Evolutionary conservation across 257 asterid genomes (phyloP), one percentile per base, ranked within the genome.

Genomic region (Mitragyna speciosa): DNA sequence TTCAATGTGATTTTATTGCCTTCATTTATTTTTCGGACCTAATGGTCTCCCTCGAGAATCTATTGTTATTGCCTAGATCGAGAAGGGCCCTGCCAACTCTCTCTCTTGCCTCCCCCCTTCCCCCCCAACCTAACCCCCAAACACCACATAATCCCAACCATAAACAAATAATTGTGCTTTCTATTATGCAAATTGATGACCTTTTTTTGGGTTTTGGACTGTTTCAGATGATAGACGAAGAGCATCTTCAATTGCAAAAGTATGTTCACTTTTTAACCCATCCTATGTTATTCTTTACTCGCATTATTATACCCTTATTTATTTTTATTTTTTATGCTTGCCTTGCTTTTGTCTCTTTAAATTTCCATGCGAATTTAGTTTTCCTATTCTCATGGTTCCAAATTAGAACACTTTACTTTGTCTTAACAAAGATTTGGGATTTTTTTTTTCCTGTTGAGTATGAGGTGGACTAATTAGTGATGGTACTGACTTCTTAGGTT

Each of bases 31-130:
- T n/a, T n/a, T 95, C 90, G 99, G 97, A 72, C 94, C 98, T 43
- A 98, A 93, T 83, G 98, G 99, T 49, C 75, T 94, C 66, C 91
- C 90, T 41, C 89, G 91, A 19, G 97, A 96, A 81, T 81, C 89
- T 79, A 94, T 97, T 10, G 89, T 83, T 81, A 96, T 96, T 80
- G 93, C 98, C 76, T 93, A 96, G 88, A 87, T 98, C 61, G 97
- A 94, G 72, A 88, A 84, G 96, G 98, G 90, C 26, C 39, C 61
- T 4, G 7, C 36, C 39, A 11, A n/a, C 30, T 24, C 14, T 39
- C 24, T 30, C 56, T 33, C 30, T 41, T n/a, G 31, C 76, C 5
- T n/a, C n/a, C n/a, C n/a, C n/a, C n/a, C n/a, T n/a, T n/a, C n/a
- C n/a, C n/a, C n/a, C n/a, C n/a, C n/a, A n/a, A n/a, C n/a, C n/a